These are phyloP conservation scores for Pezicula carpinea DNA, from an alignment of 2,329 filamentous ascomycete species.

Conservation along the genomic window DNA sequence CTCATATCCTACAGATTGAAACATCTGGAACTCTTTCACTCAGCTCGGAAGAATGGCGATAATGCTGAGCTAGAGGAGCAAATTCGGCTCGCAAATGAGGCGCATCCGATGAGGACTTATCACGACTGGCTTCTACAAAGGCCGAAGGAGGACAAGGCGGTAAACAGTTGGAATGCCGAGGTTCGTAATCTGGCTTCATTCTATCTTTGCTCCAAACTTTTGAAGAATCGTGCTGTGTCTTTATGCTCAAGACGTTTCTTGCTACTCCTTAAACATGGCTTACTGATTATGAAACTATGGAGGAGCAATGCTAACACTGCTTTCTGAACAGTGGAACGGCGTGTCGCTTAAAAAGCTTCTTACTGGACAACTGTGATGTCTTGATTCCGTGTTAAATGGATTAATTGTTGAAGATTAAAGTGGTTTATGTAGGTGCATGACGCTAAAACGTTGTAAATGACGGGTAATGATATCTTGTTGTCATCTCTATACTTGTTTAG, in stretches of 20 bases:
- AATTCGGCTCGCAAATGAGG: constrained; percentile 8
- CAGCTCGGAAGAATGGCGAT: constrained; percentile 6
- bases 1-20: constrained; percentile 4
- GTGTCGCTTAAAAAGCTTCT: background rate
- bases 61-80: constrained; percentile 8
- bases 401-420: no score
- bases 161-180: no score
- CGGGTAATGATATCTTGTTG: no score
- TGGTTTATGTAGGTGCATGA: no score
- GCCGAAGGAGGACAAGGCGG: background rate
- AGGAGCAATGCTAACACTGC: background rate
- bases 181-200: no score
- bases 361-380: background rate
- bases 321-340: background rate
- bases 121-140: constrained; percentile 9
- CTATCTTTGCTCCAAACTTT: no score
- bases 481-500: background rate
- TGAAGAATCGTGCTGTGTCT: no score
- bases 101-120: constrained; percentile 12
- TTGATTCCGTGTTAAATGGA: no score
- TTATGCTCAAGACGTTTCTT: no score
- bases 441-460: no score
- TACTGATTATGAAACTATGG: no score
- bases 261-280: no score
- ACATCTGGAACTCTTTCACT: constrained; percentile 6